A percentile compares a stretch with the other conserved stretches of the same genome.
These are phyloP conservation scores for Paracorniculantispora psalliotae DNA, from an alignment of 2,329 filamentous ascomycete species.

Conservation along the genomic window DNA sequence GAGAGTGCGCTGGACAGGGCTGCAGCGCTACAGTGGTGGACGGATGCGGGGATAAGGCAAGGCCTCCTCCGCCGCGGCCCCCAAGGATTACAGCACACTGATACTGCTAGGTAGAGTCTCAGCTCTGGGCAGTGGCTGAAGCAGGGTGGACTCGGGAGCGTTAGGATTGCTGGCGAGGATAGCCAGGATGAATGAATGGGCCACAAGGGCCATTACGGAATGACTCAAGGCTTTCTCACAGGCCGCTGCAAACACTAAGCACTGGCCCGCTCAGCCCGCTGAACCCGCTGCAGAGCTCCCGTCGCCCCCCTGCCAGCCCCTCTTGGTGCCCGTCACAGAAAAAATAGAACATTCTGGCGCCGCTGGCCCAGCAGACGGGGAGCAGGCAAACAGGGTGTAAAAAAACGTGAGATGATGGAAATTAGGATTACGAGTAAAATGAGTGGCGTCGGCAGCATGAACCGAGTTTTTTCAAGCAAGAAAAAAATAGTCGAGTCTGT, in stretches of 20 bases:
- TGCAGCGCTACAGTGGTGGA: neutral
- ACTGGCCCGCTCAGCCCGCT: neutral
- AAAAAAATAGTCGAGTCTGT: neutral
- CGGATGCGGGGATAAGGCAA: conserved; percentile 10
- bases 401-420: neutral
- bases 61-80: neutral
- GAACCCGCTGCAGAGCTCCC: neutral
- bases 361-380: neutral
- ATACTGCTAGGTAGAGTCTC: neutral
- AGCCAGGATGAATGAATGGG: too few species aligned
- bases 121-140: neutral
- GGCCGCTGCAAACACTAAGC: neutral
- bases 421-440: neutral
- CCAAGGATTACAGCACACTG: neutral
- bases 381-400: neutral
- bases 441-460: neutral
- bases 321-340: neutral
- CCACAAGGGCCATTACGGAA: conserved; percentile 12
- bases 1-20: neutral
- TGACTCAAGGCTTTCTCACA: conserved; percentile 10
- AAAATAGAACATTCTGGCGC: conserved; percentile 10
- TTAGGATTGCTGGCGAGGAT: conserved; percentile 7
- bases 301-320: neutral
- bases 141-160: conserved; percentile 11
- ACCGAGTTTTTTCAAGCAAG: neutral